phyloP scores from a whole-genome alignment of 805 yeast species.

The Teunomyces panamensis region DNA sequence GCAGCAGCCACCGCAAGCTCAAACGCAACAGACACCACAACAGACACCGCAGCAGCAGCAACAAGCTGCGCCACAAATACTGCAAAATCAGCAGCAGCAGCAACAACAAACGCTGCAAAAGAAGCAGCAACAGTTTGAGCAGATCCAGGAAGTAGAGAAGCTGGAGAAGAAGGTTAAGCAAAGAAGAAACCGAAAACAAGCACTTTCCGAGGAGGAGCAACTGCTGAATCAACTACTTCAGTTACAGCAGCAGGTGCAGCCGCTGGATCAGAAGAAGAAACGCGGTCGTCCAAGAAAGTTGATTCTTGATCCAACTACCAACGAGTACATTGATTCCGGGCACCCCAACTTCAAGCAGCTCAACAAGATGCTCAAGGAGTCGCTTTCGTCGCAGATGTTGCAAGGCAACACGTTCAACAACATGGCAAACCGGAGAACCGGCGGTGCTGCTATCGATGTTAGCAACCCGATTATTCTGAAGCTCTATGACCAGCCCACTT shows the following conservation, averaged over 20 bases:
- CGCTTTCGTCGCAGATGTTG: not conserved
- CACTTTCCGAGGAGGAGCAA: slow-evolving; percentile 11
- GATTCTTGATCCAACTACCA: slow-evolving; percentile 40
- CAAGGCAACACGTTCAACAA: slow-evolving; percentile 4
- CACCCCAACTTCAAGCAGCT: slow-evolving; percentile 42
- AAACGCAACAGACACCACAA: slow-evolving; percentile 4
- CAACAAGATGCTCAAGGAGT: slow-evolving; percentile 26
- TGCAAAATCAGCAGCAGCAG: slow-evolving; percentile 5
- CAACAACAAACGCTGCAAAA: slow-evolving; percentile 1
- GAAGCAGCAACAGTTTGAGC: slow-evolving; percentile 1
- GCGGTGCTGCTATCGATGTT: slow-evolving; percentile 2
- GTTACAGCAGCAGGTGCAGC: slow-evolving; percentile 1
- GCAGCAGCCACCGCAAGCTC: slow-evolving; percentile 14
- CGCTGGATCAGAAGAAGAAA: slow-evolving; percentile 27
- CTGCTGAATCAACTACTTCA: slow-evolving; percentile 5
- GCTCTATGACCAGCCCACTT: slow-evolving; percentile 28
- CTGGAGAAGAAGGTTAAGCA: slow-evolving; percentile 5
- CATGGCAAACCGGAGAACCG: not conserved
- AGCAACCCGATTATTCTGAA: slow-evolving; percentile 11
- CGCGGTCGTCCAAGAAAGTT: slow-evolving; percentile 43
- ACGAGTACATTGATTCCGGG: slow-evolving; percentile 37
- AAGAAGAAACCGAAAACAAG: slow-evolving; percentile 3
- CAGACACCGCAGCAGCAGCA: slow-evolving; percentile 12
- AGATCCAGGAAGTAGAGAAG: slow-evolving; percentile 4
- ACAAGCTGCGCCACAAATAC: slow-evolving; percentile 5